phyloP scores from a whole-genome alignment of 345 rosid genomes.

The Sapria himalayana region DNA sequence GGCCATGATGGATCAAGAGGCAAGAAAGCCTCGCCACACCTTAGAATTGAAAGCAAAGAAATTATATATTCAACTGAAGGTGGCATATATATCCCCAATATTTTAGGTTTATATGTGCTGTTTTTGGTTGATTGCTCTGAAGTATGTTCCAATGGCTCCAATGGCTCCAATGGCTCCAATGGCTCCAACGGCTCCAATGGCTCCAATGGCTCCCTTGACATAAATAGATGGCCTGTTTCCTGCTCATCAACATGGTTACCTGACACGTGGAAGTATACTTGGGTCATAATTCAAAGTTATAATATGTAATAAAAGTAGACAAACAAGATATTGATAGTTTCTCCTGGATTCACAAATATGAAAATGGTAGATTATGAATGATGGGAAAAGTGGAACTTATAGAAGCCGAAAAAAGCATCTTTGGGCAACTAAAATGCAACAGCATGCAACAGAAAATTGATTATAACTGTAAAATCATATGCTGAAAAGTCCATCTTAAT shows the following conservation, averaged over 20 bases:
- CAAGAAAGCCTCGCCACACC: constrained; percentile 68
- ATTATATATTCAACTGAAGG: constrained; percentile 71
- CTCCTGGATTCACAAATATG: too few species aligned
- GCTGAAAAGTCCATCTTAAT: too few species aligned
- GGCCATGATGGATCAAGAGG: constrained; percentile 88
- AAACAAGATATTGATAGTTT: too few species aligned
- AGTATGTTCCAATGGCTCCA: neutral
- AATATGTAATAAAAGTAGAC: too few species aligned
- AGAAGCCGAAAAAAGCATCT: too few species aligned
- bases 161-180: neutral
- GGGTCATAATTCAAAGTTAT: neutral
- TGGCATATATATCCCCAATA: constrained; percentile 45
- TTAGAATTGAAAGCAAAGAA: constrained; percentile 57
- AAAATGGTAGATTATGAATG: too few species aligned
- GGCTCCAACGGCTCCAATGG: neutral
- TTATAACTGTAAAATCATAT: too few species aligned
- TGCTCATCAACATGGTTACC: constrained; percentile 2
- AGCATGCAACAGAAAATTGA: too few species aligned
- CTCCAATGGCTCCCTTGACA: neutral
- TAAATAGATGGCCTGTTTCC: too few species aligned
- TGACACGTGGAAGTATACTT: neutral
- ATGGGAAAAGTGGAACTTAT: too few species aligned
- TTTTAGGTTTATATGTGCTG: constrained; percentile 27
- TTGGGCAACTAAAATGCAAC: too few species aligned
- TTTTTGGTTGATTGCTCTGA: constrained; percentile 7